These are phyloP conservation scores for Citrus sp. DNA, from an alignment of 345 rosid genomes.

Conservation along the genomic window DNA sequence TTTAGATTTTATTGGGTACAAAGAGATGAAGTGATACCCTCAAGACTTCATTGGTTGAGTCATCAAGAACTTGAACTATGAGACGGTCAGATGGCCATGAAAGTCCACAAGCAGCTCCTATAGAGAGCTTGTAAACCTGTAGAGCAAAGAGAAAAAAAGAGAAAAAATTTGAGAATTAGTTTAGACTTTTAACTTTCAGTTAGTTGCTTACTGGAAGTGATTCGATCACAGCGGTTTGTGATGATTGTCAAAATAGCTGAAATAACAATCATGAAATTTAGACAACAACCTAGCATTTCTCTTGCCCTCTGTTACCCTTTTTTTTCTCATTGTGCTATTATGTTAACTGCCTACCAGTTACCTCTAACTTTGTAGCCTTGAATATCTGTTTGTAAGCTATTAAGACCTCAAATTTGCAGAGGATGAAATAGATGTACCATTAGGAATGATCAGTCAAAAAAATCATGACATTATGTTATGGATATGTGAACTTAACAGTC, in stretches of 20 bases:
- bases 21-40: conserved; percentile 8
- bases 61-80: conserved; percentile 36
- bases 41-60: conserved; percentile 27
- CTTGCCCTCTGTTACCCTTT: background rate
- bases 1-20: background rate
- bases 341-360: background rate
- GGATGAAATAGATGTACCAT: background rate
- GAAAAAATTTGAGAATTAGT: background rate
- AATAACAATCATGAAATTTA: background rate
- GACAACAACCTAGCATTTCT: background rate
- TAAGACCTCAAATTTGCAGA: background rate
- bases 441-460: background rate
- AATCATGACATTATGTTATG: background rate
- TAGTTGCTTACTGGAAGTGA: background rate
- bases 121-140: conserved; percentile 38
- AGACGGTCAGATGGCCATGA: conserved; percentile 32
- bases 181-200: background rate
- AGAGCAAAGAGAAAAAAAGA: background rate
- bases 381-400: background rate
- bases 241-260: conserved; percentile 8
- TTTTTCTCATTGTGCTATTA: background rate
- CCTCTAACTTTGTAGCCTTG: background rate
- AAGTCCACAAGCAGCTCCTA: conserved; percentile 39
- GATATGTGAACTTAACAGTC: background rate
- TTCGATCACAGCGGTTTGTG: background rate